These are phyloP conservation scores for Beta lomatogona DNA, from an alignment of 179 eudicot species.

Conservation along the genomic window DNA sequence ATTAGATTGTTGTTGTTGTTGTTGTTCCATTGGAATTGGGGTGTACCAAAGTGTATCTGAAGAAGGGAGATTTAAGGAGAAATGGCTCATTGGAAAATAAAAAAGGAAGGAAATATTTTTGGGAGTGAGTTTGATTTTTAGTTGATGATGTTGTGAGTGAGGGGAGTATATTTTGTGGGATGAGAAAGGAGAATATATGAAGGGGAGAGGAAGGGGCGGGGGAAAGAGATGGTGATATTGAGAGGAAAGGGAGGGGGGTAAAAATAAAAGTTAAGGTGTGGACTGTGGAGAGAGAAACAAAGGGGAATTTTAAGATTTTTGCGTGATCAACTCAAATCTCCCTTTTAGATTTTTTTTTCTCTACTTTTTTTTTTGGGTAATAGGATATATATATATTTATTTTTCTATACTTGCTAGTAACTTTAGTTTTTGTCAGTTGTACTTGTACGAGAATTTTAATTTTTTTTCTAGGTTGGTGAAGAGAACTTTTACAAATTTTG, in stretches of 20 bases:
- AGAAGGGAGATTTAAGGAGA: conserved; percentile 33
- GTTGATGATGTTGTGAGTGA: background rate
- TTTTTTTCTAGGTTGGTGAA: too few relatives aligned
- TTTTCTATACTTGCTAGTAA: too few relatives aligned
- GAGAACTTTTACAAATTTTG: too few relatives aligned
- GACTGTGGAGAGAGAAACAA: background rate
- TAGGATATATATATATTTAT: too few relatives aligned
- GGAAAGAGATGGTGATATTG: background rate
- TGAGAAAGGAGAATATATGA: background rate
- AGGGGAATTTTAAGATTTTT: conserved; percentile 29
- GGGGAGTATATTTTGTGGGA: background rate
- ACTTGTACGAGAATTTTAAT: too few relatives aligned
- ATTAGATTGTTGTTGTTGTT: background rate
- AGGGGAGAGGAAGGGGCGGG: background rate
- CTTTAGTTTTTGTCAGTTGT: too few relatives aligned
- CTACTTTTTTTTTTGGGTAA: background rate
- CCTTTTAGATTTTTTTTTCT: too few relatives aligned
- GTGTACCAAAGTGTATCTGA: conserved; percentile 36
- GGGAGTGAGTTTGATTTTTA: background rate
- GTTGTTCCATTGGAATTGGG: conserved; percentile 34
- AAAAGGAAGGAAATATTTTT: background rate
- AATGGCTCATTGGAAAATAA: conserved; percentile 35
- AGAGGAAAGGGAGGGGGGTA: background rate
- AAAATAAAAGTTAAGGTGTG: background rate
- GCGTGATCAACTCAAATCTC: conserved; percentile 14